Conservation (phyloP, 2,329 filamentous ascomycete species). For the Sporothrix pseudoabietina region DNA sequence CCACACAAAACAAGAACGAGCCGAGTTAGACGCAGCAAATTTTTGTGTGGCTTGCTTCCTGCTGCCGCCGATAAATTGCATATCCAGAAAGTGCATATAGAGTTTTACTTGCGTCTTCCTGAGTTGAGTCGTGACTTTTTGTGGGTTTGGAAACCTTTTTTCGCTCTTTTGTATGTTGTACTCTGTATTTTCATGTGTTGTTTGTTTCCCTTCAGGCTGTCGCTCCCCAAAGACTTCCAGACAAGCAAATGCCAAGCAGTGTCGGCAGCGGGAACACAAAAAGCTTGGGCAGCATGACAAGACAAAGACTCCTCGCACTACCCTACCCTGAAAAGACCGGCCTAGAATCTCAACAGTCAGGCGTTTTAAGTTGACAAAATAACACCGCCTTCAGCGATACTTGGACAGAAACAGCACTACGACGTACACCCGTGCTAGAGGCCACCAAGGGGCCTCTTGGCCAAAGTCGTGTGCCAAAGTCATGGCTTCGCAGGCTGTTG, state of each 20-base stretch:
- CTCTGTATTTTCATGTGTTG: too few relatives aligned
- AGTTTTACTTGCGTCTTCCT: neutral
- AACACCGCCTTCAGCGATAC: neutral
- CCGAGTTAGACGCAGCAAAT: neutral
- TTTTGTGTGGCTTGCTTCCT: neutral
- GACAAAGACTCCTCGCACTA: neutral
- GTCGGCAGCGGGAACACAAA: slow-evolving; percentile 5
- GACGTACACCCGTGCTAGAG: too few relatives aligned
- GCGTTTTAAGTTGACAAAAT: neutral
- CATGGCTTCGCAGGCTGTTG: neutral
- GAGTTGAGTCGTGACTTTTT: neutral
- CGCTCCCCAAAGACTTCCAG: neutral
- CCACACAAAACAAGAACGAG: neutral
- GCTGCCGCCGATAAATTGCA: neutral
- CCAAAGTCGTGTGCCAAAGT: neutral
- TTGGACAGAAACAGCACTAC: too few relatives aligned
- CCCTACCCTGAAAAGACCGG: neutral
- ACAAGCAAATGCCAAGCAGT: slow-evolving; percentile 11
- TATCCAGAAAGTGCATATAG: neutral
- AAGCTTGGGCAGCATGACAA: neutral
- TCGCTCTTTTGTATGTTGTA: neutral
- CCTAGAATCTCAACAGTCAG: neutral
- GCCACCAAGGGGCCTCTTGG: neutral
- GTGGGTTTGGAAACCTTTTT: neutral
- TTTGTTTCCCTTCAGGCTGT: neutral